Evolutionary conservation across 768 basidiomycete genomes (phyloP).

Genomic region (Tricholoma hemisulphureum): DNA sequence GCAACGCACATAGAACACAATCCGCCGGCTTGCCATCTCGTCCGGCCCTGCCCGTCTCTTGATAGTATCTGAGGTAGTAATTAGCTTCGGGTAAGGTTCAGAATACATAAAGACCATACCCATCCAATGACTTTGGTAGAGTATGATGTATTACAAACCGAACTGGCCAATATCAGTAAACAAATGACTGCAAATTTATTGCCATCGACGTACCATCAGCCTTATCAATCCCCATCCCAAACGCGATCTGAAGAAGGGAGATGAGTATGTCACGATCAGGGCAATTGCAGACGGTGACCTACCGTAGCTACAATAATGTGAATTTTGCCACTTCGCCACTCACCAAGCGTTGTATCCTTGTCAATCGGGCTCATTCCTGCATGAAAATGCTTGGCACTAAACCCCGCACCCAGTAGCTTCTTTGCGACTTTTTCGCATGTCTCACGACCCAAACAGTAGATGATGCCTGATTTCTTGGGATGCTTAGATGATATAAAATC

Average conservation of each 20-base stretch:
- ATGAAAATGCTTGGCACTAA: slow-evolving; percentile 82
- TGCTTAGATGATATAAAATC: slow-evolving; percentile 64
- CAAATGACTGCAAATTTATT: not conserved
- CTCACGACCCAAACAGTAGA: slow-evolving; percentile 74
- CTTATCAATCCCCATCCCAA: slow-evolving; percentile 98
- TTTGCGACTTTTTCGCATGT: slow-evolving; percentile 82
- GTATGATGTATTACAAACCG: slow-evolving; percentile 90
- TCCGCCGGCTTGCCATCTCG: slow-evolving; percentile 82
- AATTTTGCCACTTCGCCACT: slow-evolving; percentile 73
- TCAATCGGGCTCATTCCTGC: slow-evolving; percentile 69
- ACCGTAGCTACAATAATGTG: slow-evolving; percentile 94
- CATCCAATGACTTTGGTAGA: slow-evolving; percentile 80
- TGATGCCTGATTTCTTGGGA: slow-evolving; percentile 66
- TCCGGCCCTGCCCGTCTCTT: slow-evolving; percentile 97
- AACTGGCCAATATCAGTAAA: slow-evolving; percentile 44
- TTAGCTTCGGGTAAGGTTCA: not conserved
- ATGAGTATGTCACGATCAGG: not conserved
- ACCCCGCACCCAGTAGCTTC: slow-evolving; percentile 54
- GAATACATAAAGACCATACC: slow-evolving; percentile 42
- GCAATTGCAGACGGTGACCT: slow-evolving; percentile 19
- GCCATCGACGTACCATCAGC: slow-evolving; percentile 55
- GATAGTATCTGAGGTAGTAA: slow-evolving; percentile 62
- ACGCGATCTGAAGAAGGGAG: slow-evolving; percentile 64
- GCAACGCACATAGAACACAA: slow-evolving; percentile 80
- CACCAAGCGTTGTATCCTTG: slow-evolving; percentile 56